Percentiles rank a stretch among this genome's conserved stretches.
Conservation (phyloP, 2,329 filamentous ascomycete genomes). For the Aspergillus nomiae region DNA sequence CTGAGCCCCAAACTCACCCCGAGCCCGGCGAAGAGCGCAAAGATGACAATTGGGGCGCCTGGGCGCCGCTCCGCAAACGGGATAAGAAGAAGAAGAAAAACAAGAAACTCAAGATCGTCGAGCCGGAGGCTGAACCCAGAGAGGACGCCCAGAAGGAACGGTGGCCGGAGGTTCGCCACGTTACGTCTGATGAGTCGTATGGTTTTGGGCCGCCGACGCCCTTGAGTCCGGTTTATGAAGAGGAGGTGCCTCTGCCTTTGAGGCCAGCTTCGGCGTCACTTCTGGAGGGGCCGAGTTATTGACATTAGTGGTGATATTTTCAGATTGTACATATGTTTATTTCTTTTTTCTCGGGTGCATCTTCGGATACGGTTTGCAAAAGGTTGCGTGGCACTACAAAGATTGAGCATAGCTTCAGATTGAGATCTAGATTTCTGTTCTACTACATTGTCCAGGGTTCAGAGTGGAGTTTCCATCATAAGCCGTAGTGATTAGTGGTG, state of each 20-base stretch:
- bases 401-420: background rate
- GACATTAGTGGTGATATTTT: background rate
- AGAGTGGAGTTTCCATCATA: background rate
- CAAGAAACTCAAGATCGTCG: background rate
- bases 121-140: background rate
- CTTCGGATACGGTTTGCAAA: background rate
- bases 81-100: background rate
- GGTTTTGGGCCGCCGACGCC: background rate
- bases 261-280: background rate
- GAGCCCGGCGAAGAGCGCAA: background rate
- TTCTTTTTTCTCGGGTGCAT: background rate
- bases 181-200: conserved; percentile 1
- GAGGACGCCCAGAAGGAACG: background rate
- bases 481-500: background rate
- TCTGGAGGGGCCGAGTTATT: background rate
- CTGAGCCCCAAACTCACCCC: background rate
- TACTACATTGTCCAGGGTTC: background rate
- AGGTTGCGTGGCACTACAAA: background rate
- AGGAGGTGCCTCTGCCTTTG: background rate
- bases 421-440: background rate
- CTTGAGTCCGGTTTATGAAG: conserved; percentile 1
- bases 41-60: background rate
- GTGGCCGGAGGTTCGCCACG: background rate
- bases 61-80: background rate
- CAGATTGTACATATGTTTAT: background rate